Percentiles rank a stretch among this genome's conserved stretches.
Evolutionary conservation across 192 early-diverging fungal genomes (phyloP).

Genomic region (Lobulomyces angularis): DNA sequence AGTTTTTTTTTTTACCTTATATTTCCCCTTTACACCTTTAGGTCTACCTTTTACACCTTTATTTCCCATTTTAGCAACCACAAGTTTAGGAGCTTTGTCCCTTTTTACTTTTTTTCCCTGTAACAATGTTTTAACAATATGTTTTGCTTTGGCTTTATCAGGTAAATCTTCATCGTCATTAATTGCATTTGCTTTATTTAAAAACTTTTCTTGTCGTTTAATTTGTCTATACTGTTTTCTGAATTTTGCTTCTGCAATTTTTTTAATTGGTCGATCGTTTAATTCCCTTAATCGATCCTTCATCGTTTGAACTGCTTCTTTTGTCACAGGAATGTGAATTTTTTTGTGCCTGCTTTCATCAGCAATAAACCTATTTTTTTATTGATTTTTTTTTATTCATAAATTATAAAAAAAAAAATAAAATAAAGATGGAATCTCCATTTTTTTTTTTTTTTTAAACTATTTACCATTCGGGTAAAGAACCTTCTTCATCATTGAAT

Average conservation of each 20-base stretch:
- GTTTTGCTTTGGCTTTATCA: constrained; percentile 71
- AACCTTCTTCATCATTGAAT: constrained; percentile 70
- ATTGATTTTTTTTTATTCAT: too few relatives aligned
- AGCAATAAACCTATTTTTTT: constrained; percentile 67
- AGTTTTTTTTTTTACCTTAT: constrained; percentile 20
- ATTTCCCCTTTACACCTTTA: constrained; percentile 92
- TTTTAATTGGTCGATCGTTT: constrained; percentile 97
- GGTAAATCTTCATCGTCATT: constrained; percentile 78
- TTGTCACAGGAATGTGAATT: constrained; percentile 81
- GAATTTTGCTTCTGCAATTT: constrained; percentile 96
- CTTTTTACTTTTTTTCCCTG: constrained; percentile 56
- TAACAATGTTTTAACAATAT: constrained; percentile 70
- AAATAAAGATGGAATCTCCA: too few relatives aligned
- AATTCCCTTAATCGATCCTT: constrained; percentile 71
- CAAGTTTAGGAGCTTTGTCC: constrained; percentile 69
- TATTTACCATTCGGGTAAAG: constrained; percentile 71
- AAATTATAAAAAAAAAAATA: too few relatives aligned
- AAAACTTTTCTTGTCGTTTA: constrained; percentile 63
- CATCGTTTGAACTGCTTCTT: constrained; percentile 85
- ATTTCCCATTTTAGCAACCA: constrained; percentile 78
- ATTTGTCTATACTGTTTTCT: constrained; percentile 79
- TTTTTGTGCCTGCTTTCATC: constrained; percentile 87
- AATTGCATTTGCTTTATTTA: constrained; percentile 78
- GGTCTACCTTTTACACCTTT: constrained; percentile 81
- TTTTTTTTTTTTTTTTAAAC: too few relatives aligned